Evolutionary conservation across 1,284 basidiomycete genomes (phyloP).

Genomic region (Fomitopsis betulina): DNA sequence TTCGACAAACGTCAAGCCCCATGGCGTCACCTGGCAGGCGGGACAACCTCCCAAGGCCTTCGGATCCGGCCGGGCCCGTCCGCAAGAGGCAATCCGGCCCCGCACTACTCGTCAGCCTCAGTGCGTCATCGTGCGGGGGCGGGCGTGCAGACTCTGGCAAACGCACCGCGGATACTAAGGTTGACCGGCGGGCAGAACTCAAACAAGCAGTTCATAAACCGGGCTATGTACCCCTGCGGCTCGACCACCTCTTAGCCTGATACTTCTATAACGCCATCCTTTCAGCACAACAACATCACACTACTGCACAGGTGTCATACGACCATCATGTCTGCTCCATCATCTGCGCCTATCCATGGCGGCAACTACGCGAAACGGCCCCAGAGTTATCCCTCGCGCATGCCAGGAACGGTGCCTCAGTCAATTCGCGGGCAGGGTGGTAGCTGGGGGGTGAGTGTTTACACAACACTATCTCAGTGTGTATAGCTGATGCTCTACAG

Average conservation of each 20-base stretch:
- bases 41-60: no score
- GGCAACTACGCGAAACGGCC: neutral
- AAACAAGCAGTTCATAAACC: neutral
- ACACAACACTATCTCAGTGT: neutral
- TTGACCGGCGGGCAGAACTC: neutral
- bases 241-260: neutral
- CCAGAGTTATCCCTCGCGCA: neutral
- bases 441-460: conserved; percentile 6
- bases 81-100: no score
- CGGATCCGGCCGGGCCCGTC: no score
- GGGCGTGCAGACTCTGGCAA: no score
- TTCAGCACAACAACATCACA: neutral
- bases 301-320: no score
- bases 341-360: neutral
- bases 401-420: conserved; percentile 3
- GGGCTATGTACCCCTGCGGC: neutral
- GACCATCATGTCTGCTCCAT: neutral
- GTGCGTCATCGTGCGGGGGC: no score
- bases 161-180: neutral
- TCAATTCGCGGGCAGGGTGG: conserved; percentile 8
- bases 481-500: conserved; percentile 1
- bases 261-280: neutral
- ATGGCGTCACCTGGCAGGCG: no score
- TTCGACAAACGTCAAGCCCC: neutral
- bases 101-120: neutral